Percentiles rank a stretch among this genome's conserved stretches.
These are phyloP conservation scores for Pythium pyrilobum DNA, from an alignment of 352 stramenopile genomes.

Conservation along the genomic window DNA sequence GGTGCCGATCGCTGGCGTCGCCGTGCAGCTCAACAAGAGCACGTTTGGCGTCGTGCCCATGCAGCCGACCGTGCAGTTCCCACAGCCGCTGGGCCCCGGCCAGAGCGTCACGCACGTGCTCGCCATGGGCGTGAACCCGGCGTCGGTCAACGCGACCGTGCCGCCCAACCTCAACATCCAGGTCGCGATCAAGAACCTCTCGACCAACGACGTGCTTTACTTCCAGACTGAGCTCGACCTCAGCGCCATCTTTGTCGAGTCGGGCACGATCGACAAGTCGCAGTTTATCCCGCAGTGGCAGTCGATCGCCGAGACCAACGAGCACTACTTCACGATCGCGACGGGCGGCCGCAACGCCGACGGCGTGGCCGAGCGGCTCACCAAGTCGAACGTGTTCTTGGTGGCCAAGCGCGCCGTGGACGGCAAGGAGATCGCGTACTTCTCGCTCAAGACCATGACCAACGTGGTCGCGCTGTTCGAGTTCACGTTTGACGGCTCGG, in stretches of 20 bases:
- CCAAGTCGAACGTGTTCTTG: constrained; percentile 92
- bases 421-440: constrained; percentile 95
- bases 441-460: constrained; percentile 92
- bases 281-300: constrained; percentile 96
- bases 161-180: constrained; percentile 86
- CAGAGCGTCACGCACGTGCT: constrained; percentile 72
- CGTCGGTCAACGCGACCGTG: constrained; percentile 69
- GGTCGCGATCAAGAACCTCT: constrained; percentile 97
- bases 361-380: constrained; percentile 81
- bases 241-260: constrained; percentile 83
- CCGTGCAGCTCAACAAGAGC: constrained; percentile 98
- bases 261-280: constrained; percentile 86
- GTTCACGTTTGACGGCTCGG: constrained; percentile 93
- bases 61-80: constrained; percentile 87
- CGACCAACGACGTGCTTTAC: constrained; percentile 92
- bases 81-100: constrained; percentile 55
- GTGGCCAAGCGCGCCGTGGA: constrained; percentile 92
- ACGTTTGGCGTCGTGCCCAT: constrained; percentile 94
- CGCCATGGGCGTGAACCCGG: constrained; percentile 73
- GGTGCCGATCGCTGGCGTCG: constrained; percentile 84
- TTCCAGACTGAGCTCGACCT: constrained; percentile 93
- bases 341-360: constrained; percentile 70
- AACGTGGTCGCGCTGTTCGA: constrained; percentile 92
- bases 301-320: constrained; percentile 92
- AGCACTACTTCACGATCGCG: constrained; percentile 90